Base-by-base conservation (phyloP, 2,329 filamentous ascomycete species). In the Epicoccum nigrum region DNA sequence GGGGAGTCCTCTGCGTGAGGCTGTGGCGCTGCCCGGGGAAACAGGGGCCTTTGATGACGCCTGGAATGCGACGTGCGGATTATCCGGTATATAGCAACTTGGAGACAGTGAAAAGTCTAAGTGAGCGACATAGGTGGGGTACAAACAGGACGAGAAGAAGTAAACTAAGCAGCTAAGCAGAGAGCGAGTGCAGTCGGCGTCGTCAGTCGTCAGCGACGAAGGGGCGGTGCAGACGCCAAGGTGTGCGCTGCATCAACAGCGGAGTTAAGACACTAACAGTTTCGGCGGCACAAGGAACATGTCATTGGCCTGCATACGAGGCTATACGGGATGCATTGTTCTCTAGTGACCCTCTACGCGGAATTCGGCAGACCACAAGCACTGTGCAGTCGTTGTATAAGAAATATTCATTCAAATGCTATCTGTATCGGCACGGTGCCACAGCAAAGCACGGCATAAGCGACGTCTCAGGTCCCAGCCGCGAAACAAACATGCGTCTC, bases 41-140 rank as follows among this genome's bases (percentile, higher is more conserved):
- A 27, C 32, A 37, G 45, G 30, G 45, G 31, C 28, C 19, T 30
- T 15, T 35, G 15, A 37, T 3, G 13, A 31, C 35, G 21, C 42
- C 23, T 9, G 8, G n/a, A 7, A 19, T 32, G 16, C 33, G 17
- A 12, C 17, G 20, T 9, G 13, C 20, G 19, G 28, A 2, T 4
- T 9, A 30, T 30, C 7, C 28, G 28, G 23, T 6, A 25, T 25
- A 25, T 25, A 6, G 9, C 23, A 3, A 9, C 9, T 7, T 25
- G 23, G 23, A 25, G 23, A 25, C 9, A 9, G 6, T 13, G 35
- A 17, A 23, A 25, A 33, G 43, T 17, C 48, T 56, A 65, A 69
- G 62, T 55, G 67, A 70, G 59, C 65, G 66, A 69, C 69, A 71
- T 70, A 32, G 57, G 63, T 56, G 32, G 56, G 51, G 48, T 46